Evolutionary conservation across 345 rosid genomes (phyloP), one percentile per base, ranked within the genome.

Genomic region (Ceriops zippeliana): DNA sequence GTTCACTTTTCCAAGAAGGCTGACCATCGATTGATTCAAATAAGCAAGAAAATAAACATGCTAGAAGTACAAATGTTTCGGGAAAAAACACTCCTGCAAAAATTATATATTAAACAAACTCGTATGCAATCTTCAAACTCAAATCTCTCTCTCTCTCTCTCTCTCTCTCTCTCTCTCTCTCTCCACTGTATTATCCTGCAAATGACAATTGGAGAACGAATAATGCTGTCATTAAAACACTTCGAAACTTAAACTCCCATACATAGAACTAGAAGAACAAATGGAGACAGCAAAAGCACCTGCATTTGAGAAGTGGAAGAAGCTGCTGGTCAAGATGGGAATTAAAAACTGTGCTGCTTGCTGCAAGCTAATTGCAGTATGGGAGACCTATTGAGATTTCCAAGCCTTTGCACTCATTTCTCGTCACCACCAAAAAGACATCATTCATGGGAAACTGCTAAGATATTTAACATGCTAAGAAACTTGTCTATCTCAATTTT

Each of bases 121-220:
- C 53, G 71, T 68, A 75, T 65, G 77, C 72, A 70, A 69, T 63
- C 73, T 71, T 62, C 56, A 61, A 68, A 54, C 76, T 42, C 74
- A 46, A 61, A 66, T 58, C 37, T 57, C 62, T 68, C 73, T 72
- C 58, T 26, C 67, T 9, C 49, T 72, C 58, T 26, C 67, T 9
- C 49, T 72, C 58, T 26, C 67, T 58, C 37, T 57, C 62, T 68
- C 73, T 58, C 37, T 57, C 62, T 68, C 73, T 72, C 58, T 26
- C 67, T 9, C 49, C 49, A 42, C 16, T 57, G 52, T n/a, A 47
- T 61, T 65, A 60, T 38, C 85, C 73, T 73, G 78, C 82, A 76
- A 30, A 46, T 34, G 37, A 61, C 27, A 65, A 60, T 7, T 26
- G 49, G 30, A 57, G 24, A 26, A 47, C 35, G 4, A 58, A 66